Evolutionary conservation across 2,329 filamentous ascomycete species (phyloP), one percentile per base, ranked within the genome.

Genomic region (Alternaria postmessia): DNA sequence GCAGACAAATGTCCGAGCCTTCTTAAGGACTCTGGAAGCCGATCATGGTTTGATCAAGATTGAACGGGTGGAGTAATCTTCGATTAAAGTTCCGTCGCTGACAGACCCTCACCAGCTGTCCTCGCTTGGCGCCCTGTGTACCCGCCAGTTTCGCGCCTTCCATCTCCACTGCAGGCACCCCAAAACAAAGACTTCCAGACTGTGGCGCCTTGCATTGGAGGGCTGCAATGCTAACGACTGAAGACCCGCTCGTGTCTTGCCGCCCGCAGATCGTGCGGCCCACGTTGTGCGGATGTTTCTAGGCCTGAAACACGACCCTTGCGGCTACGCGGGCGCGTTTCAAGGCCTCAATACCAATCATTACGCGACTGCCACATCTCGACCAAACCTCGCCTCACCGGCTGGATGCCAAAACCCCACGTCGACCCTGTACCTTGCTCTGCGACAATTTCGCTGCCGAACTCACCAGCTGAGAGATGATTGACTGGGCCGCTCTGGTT

Each of bases 311-410:
- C 74, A 66, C 41, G 9, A 59, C 56, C 66, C 67, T 43, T 61
- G 65, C 67, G 51, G 49, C 54, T 62, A 57, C 63, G 59, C 68
- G 65, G 63, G 52, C 68, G 63, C 61, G 73, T 69, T 71, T 63
- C 61, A 71, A 67, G 64, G 68, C 36, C 57, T 65, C 67, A 58
- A 57, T 54, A 54, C 77, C 77, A 79, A 79, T 79, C 65, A 67
- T 53, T 75, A 69, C 67, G 69, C 71, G 69, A 70, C 66, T 62
- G 52, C 65, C 61, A 64, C 64, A 63, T 63, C 54, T 63, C 63
- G 52, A 62, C 67, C 71, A 74, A 68, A 77, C 66, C 61, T 60
- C 62, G 65, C 73, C 61, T 73, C 61, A 68, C 65, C 48, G 49
- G 67, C 51, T 67, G 58, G 66, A 68, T 56, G 64, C 59, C 58